Base-by-base conservation (phyloP, 108 stramenopile species). In the Discostella stelligeroides region DNA sequence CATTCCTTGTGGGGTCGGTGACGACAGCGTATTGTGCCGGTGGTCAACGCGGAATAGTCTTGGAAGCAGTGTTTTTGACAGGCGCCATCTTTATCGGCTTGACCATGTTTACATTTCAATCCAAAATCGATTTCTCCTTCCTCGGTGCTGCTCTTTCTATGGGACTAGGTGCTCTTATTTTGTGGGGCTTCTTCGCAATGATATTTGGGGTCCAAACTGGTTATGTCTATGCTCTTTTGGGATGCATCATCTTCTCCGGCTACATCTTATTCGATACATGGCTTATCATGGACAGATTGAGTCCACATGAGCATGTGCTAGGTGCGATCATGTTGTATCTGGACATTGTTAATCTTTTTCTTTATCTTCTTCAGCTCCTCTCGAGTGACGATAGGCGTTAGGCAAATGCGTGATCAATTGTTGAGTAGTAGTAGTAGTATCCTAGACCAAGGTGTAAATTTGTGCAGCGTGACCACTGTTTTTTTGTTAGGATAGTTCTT, bases 231-330 rank as follows among this genome's bases (percentile, higher is more conserved):
- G 69, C 78, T 25, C 72, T 82, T 27, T 4, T 75, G 9, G 82
- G 78, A 13, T 76, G 75, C 48, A 75, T 82, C 12, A 50, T 82
- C 7, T 82, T 82, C 57, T 55, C 50, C 40, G 73, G 73, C 0
- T 82, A 79, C 38, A 79, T 82, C 17, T 39, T 82, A 4, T 82
- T 82, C 50, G 82, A 82, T 63, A 82, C 82, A 15, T 82, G 72
- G 77, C 47, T 79, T 51, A 73, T 82, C 24, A 79, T 74, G 72
- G 72, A 79, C 38, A 62, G 37, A 46, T 73, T 82, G 23, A 66
- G 64, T 40, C 76, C 76, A 20, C 78, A 82, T 43, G 82, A 82
- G n/a, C 60, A 82, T 53, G 74, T 82, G n/a, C 21, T 81, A 38
- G 80, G 63, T 2, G 75, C 80, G 7, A 77, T 81, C 39, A 77